These are phyloP conservation scores for Pestalotiopsis sp. DNA, from an alignment of 2,329 filamentous ascomycete species.

Conservation along the genomic window DNA sequence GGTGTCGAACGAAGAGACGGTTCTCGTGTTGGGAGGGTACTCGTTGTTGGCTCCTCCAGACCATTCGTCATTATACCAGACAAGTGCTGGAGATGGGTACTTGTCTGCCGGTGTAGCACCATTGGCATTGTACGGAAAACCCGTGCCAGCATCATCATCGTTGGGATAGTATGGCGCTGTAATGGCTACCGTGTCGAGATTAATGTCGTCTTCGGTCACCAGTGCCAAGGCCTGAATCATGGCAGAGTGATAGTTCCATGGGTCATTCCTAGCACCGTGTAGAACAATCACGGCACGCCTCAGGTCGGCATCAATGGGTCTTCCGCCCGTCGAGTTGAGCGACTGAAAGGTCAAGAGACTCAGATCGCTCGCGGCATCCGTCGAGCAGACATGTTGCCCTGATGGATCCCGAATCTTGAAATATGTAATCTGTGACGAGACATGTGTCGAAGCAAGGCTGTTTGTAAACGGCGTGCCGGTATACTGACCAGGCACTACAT, in stretches of 20 bases:
- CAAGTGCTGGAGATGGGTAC: slow-evolving; percentile 15
- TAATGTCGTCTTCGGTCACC: neutral
- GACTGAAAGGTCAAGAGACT: slow-evolving; percentile 14
- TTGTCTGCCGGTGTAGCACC: slow-evolving; percentile 3
- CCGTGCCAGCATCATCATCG: slow-evolving; percentile 12
- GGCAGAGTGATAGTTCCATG: slow-evolving; percentile 12
- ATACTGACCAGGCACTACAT: slow-evolving; percentile 12
- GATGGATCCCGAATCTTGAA: slow-evolving; percentile 16
- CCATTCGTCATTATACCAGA: slow-evolving; percentile 15
- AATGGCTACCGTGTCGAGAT: slow-evolving; percentile 7
- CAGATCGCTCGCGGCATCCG: slow-evolving; percentile 11
- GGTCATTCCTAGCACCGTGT: slow-evolving; percentile 6
- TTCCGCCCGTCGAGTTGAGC: slow-evolving; percentile 9
- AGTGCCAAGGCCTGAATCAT: slow-evolving; percentile 7
- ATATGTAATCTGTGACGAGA: slow-evolving; percentile 9
- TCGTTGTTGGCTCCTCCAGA: slow-evolving; percentile 15
- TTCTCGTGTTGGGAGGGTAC: slow-evolving; percentile 7
- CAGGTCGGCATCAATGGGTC: slow-evolving; percentile 1
- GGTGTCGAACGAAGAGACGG: slow-evolving; percentile 13
- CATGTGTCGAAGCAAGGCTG: slow-evolving; percentile 10
- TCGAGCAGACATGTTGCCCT: slow-evolving; percentile 11
- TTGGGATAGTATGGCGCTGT: slow-evolving; percentile 16
- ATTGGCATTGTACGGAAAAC: slow-evolving; percentile 13
- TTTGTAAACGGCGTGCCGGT: slow-evolving; percentile 8
- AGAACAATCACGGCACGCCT: slow-evolving; percentile 11